Evolutionary conservation across 257 asterid genomes (phyloP), one percentile per base, ranked within the genome.

Genomic region (Leonotis leonurus): DNA sequence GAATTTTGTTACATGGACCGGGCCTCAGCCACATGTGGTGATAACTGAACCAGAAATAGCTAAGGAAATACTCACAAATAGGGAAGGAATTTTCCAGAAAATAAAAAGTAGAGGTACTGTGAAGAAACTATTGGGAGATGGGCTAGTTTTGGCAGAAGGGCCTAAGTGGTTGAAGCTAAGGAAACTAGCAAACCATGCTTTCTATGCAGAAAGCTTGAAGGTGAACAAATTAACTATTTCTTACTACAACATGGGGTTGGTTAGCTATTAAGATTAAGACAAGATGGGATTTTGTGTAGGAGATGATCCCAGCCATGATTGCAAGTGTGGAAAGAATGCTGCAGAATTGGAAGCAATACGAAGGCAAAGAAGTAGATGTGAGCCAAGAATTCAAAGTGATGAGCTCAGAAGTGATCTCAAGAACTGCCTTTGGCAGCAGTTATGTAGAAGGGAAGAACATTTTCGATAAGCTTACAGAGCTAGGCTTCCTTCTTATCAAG

Each of bases 361-460:
- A 75, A 57, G 78, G 78, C 2, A 74, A 73, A 49, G 85, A 86
- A 21, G 35, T 78, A 0, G 89, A 83, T 4, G 80, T 73, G 6
- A 64, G 14, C 13, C 56, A 51, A 24, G 84, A 83, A 50, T 75
- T 83, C 71, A 68, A 30, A 49, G 21, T 70, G 4, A 35, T 83
- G 70, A 80, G 77, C 33, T 78, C 85, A 14, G 85, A 83, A 30
- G 81, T 81, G 43, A 86, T 83, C 45, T 72, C 95, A 61, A 77
- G 78, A 67, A 81, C 91, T n/a, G 82, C 87, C 22, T 80, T 86
- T 72, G 91, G 91, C 48, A 81, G 95, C 73, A 81, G 85, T 64
- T 83, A 77, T 56, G 29, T 69, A 27, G 87, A 86, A 69, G 91
- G 91, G 60, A 72, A 79, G 72, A 68, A 83, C 60, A 74, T 86